Evolutionary conservation across 768 basidiomycete genomes (phyloP), one percentile per base, ranked within the genome.

Genomic region (Rhizopogon salebrosus): DNA sequence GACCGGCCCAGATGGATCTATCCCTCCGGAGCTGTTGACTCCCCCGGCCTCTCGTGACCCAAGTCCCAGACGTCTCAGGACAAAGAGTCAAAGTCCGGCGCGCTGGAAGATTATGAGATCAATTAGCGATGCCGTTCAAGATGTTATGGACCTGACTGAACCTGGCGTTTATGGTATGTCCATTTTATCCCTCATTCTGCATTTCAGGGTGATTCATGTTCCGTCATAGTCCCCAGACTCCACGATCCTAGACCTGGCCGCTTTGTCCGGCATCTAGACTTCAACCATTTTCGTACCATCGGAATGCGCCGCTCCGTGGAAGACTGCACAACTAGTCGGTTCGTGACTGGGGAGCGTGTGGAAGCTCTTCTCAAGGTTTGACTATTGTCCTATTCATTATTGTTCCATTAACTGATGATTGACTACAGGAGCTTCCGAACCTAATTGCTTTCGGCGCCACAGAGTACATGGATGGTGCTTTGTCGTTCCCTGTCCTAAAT

Each of bases 251-350:
- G 84, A 51, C 84, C 90, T 27, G 86, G 89, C 49, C 80, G 89
- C 54, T 89, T 87, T 63, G 85, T 97, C 34, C 85, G 82, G 36
- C 87, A 92, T 67, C 72, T 99, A 13, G 92, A 92, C 64, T 99
- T 99, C 64, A 95, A 92, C 61, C 93, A 95, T 66, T 99, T 99
- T 75, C 84, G 95, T 24, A 95, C 97, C 23, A 93, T 95, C 52
- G 95, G 95, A 0, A 94, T 98, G 84, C 82, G 92, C 45, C 85
- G 97, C 18, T 91, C 89, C 4, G 83, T 97, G 2, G 92, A 91
- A 27, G 93, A 97, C 67, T 88, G 92, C 37, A 82, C 91, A 13
- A 85, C 82, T 50, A 87, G 89, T 60, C 88, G 93, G 9, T 99
- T 95, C 62, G 95, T 99, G 35, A 99, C 95, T 1, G 87, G 89